Base-by-base conservation (phyloP, 345 rosid genomes). In the Eutrema heterophyllum region DNA sequence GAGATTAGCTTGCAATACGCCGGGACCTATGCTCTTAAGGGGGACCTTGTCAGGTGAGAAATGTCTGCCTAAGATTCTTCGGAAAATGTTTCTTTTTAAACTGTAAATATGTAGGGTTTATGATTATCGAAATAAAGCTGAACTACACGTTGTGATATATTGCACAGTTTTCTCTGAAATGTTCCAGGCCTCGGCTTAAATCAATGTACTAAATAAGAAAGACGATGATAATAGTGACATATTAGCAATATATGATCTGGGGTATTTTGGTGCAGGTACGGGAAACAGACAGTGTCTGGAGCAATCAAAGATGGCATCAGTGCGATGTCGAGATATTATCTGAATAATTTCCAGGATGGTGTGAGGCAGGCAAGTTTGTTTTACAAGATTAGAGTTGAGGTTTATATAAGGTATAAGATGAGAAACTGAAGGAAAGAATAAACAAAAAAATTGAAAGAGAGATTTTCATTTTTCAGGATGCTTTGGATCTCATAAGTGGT, bases 261-360 rank as follows among this genome's bases (percentile, higher is more conserved):
- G 9, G 9, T 29, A 13, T 48, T 18, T 54, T 60, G 40, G 27
- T 77, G 79, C 81, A 95, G 99, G 81, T 95, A 88, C 46, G 99
- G 97, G 41, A 91, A 74, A 60, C 99, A 88, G 83, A 94, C 99
- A 0, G n/a, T 94, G 18, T 53, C 81, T 30, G 99, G 99, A 67
- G 36, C 82, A 49, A 84, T 94, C 69, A 94, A 80, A 82, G 99
- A 94, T 72, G 99, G 99, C 21, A 74, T 94, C 70, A 91, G 97
- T 83, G 92, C 99, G 52, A 43, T 89, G 74, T 91, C 97, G 27
- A 87, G 99, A 87, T 94, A 94, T 72, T 94, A 88, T 73, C 73
- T 89, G 81, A 94, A 94, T 76, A 94, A 94, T 67, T 94, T 94
- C 79, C 97, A 94, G 11, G 99, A 94, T 72, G 99, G 99, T 72